Percentiles rank a stretch among this genome's conserved stretches.
Evolutionary conservation across 1,139 yeast genomes (phyloP).

Genomic region (Hansenula lynferdii): DNA sequence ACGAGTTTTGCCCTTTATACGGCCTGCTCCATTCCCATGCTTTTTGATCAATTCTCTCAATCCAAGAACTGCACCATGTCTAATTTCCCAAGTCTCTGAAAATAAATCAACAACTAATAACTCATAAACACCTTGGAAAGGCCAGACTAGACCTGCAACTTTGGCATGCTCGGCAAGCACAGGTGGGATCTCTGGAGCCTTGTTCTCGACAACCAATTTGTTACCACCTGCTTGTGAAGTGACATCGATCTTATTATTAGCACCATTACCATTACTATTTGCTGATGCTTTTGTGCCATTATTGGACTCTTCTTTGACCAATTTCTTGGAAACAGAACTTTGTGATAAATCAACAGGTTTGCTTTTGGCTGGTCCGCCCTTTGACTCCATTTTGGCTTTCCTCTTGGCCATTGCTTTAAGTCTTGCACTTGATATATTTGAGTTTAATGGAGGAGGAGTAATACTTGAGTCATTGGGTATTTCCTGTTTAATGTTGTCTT

Average conservation of each 20-base stretch:
- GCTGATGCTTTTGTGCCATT: conserved; percentile 18
- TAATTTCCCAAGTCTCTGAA: conserved; percentile 86
- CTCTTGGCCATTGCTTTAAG: conserved; percentile 92
- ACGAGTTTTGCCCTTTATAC: conserved; percentile 58
- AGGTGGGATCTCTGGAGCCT: conserved; percentile 63
- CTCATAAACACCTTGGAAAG: conserved; percentile 95
- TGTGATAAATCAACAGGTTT: conserved; percentile 73
- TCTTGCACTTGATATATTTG: conserved; percentile 59
- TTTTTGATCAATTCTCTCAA: conserved; percentile 78
- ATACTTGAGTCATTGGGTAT: conserved; percentile 9
- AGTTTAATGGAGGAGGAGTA: conserved; percentile 6
- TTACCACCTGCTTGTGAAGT: conserved; percentile 80
- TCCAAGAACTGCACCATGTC: conserved; percentile 96
- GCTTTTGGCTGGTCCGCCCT: conserved; percentile 45
- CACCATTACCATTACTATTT: background rate
- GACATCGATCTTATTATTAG: conserved; percentile 41
- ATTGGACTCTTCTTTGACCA: conserved; percentile 17
- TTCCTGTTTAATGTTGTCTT: conserved; percentile 6
- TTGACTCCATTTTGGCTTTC: conserved; percentile 79
- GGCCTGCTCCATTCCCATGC: conserved; percentile 86
- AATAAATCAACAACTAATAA: conserved; percentile 74
- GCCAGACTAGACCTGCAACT: conserved; percentile 84
- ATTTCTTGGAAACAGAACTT: conserved; percentile 63
- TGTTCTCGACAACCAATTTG: conserved; percentile 79
- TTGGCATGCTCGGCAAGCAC: conserved; percentile 71